These are phyloP conservation scores for Porphyra umbilicalis DNA, from an alignment of 31 red algal genomes.

Conservation along the genomic window DNA sequence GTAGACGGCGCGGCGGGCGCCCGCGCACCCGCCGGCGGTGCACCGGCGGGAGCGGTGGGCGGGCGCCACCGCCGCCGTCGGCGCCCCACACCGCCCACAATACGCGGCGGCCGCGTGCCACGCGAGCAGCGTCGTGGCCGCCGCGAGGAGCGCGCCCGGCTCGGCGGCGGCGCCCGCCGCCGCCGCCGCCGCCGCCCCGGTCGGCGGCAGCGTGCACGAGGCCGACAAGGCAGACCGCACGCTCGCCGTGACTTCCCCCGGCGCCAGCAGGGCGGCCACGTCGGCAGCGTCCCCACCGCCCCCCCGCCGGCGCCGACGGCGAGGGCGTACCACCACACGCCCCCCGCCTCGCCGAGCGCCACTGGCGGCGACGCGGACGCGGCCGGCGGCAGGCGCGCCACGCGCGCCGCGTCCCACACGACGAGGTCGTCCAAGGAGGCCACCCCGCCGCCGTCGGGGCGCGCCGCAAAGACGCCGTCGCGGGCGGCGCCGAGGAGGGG, in stretches of 20 bases:
- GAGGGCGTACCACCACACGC: background rate
- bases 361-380: background rate
- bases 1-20: slow-evolving; percentile 41
- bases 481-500: background rate
- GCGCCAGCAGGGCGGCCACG: background rate
- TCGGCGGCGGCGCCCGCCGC: slow-evolving; percentile 5
- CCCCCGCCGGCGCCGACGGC: too few species aligned
- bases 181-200: background rate
- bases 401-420: background rate
- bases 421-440: background rate
- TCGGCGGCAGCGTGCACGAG: background rate
- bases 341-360: background rate
- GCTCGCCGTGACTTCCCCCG: background rate
- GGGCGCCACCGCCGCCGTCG: background rate
- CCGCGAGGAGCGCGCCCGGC: slow-evolving; percentile 28
- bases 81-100: slow-evolving; percentile 28
- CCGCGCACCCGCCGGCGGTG: slow-evolving; percentile 3
- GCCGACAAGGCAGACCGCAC: background rate
- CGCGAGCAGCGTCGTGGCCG: slow-evolving; percentile 22
- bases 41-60: background rate
- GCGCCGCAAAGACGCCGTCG: background rate
- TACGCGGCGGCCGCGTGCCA: slow-evolving; percentile 39
- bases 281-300: background rate
- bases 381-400: too few species aligned
- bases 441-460: background rate